Base-by-base conservation (phyloP, 2,329 filamentous ascomycete species). In the Pseudocercospora crystallina region DNA sequence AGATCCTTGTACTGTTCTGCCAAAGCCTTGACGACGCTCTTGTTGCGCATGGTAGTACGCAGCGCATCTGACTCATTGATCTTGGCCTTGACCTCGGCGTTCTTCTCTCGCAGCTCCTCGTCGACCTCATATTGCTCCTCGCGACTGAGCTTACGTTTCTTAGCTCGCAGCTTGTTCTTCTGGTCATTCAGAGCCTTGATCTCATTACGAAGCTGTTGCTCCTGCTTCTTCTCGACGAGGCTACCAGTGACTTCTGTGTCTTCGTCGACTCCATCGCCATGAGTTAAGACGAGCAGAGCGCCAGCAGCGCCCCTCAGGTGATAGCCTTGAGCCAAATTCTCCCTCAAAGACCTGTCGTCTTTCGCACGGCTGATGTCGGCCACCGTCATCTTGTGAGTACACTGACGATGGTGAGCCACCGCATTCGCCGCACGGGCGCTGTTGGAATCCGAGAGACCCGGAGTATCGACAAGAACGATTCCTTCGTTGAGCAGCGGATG, bases 401-500 rank as follows among this genome's bases (percentile, higher is more conserved):
- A 56, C 29, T 47, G 10, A 11, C 43, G 49, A 10, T 41, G 46
- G 10, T 54, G 40, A 8, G 33, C 35, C 1, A 44, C 11, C 1
- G 57, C 57, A 11, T 47, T 59, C 5, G 30, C n/a, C 2, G 17
- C 35, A 8, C 60, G 54, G 29, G 50, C 56, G 5, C 29, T 44
- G 36, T 61, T 60, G 14, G 35, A 26, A 35, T 62, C 61, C 5
- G 54, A 50, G 1, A 56, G 41, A 2, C 59, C 61, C 4, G 61
- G 60, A 12, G 48, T 20, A 39, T 64, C 60, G 8, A 62, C 34
- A 3, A 64, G 45, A 9, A 38, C 43, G 15, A 64, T 56, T 5
- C 53, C 50, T 5, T 51, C 32, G 2, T 56, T 44, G 8, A 54
- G 49, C 4, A 62, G 54, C 5, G 45, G 41, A 37, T 47, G 32